Evolutionary conservation across 352 stramenopile genomes (phyloP).

Genomic region (Halophytophthora polymorphica): DNA sequence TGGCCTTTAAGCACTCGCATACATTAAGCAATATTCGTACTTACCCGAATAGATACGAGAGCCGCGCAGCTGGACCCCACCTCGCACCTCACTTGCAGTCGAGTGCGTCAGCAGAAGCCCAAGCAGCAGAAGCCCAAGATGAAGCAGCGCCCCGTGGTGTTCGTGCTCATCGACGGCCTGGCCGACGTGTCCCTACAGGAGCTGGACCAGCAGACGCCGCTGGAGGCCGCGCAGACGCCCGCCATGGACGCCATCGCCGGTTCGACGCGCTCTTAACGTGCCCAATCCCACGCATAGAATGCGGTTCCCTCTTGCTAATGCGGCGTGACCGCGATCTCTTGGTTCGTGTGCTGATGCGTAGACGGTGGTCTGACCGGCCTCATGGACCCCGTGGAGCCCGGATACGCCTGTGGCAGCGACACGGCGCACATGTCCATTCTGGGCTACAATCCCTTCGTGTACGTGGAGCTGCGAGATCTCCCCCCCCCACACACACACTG

Average conservation of each 20-base stretch:
- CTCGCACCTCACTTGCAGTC: too few species aligned
- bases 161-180: constrained; percentile 87
- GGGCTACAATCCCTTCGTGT: constrained; percentile 84
- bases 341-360: constrained; percentile 11
- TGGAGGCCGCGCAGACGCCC: constrained; percentile 65
- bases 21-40: too few species aligned
- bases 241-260: constrained; percentile 84
- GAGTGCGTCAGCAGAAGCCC: neutral
- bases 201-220: constrained; percentile 49
- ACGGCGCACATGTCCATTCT: constrained; percentile 90
- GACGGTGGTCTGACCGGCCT: constrained; percentile 75
- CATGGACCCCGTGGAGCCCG: constrained; percentile 82
- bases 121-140: constrained; percentile 16
- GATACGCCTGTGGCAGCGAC: constrained; percentile 82
- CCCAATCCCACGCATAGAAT: constrained; percentile 1
- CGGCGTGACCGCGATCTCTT: neutral
- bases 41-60: too few species aligned
- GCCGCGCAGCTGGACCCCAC: too few species aligned
- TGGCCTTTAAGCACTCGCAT: too few species aligned
- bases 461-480: constrained; percentile 5
- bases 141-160: constrained; percentile 62
- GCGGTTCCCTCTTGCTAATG: neutral
- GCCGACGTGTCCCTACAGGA: constrained; percentile 70
- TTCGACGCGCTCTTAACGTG: constrained; percentile 24
- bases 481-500: too few species aligned